Base-by-base conservation (phyloP, 805 yeast genomes). In the Ogataea nitratoaversa region DNA sequence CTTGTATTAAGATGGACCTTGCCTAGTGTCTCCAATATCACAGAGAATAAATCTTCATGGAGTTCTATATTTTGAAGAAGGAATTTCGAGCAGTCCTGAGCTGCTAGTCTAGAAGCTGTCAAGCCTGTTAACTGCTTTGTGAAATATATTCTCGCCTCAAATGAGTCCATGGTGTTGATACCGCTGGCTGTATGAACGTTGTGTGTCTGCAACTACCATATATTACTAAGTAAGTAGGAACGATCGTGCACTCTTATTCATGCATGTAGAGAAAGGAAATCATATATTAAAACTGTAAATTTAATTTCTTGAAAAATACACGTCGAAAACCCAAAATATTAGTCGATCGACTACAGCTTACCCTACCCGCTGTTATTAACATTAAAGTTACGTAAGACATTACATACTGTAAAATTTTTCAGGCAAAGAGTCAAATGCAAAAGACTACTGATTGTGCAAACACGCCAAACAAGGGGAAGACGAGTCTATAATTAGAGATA, bases 71-170 rank as follows among this genome's bases (percentile, higher is more conserved):
- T 68, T 46, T 72, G 70, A 45, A 80, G 59, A 2, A 85, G 76
- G 56, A 77, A 80, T 43, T 68, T 70, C 2, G 80, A 74, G 8
- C 79, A 72, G 37, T 72, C 72, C 8, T 65, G 60, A 24, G 78
- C 65, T n/a, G 68, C 66, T 49, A 64, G 74, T 36, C 68, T 63
- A 1, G 88, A 73, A 0, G 95, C 90, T 32, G 78, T 80, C 31
- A 91, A 65, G 6, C 70, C 60, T 49, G 79, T 72, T 40, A 90
- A 68, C 32, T 79, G 74, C 50, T 80, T 85, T 5, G 78, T 71
- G 52, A 90, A 82, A 60, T 83, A 84, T 34, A 87, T 65, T 43
- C 91, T 74, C 4, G 90, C 89, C 54, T 87, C 96, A 59, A 91
- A 86, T 1, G 96, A 81, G 57, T 90, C 96, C 95, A 90, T 87